Evolutionary conservation across 192 early-diverging fungal species (phyloP), one percentile per base, ranked within the genome.

Genomic region (Coemansia erecta): DNA sequence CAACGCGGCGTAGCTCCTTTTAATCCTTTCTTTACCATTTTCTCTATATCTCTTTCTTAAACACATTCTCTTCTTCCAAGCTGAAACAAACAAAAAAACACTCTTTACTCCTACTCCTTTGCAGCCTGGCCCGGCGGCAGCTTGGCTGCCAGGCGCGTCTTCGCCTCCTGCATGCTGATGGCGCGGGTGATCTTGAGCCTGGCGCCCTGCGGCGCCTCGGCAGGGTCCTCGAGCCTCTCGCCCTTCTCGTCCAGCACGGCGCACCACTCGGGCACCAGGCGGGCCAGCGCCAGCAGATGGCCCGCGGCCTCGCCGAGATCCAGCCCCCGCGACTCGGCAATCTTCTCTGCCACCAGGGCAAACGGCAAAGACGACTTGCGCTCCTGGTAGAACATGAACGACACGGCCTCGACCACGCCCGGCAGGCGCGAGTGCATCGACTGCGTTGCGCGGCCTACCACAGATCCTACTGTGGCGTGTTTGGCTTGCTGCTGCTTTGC

Each of bases 251-350:
- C 56, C 23, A 56, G 37, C 17, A 78, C 28, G 4, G 40, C 8
- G 51, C 75, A 78, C 75, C 75, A 78, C 57, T 78, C 70, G 39
- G 75, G 75, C 15, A 78, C 62, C 52, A 78, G 64, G 31, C 23
- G 22, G 9, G 54, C 58, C 58, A 78, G 18, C 8, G 53, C 60
- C 0, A 63, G 47, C 51, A 78, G 19, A 39, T 76, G 73, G 5
- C 19, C 26, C 4, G 51, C 22, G 4, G 58, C 54, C 6, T 76
- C 73, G 0, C 51, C 48, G 2, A 37, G 35, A 24, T 77, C 73
- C 60, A 77, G 39, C 6, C 64, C 47, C 64, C 70, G 56, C 18
- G 64, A 51, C 54, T 81, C 78, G 35, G 47, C 57, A 13, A 81
- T 41, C 61, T 73, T 77, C n/a, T 76, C 69, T 0, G 48, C 70